Conservation (phyloP, 352 stramenopile species). For the Globisporangium nunn region DNA sequence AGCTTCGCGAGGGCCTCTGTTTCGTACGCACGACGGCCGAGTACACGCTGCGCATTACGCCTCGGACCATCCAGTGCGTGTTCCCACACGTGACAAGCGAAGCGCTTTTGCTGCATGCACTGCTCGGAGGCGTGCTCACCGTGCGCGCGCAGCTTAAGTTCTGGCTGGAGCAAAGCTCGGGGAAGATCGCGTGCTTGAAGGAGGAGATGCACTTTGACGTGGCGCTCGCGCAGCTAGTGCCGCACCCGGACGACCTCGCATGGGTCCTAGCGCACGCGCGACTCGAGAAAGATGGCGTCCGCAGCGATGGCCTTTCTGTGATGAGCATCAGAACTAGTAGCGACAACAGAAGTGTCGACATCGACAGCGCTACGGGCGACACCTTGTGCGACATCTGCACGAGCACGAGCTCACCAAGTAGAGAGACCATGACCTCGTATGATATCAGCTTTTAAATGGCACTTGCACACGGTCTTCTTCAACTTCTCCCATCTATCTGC, state of each 20-base stretch:
- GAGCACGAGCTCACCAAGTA: neutral
- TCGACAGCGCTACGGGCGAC: too few relatives aligned
- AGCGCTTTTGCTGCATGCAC: neutral
- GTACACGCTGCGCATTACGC: conserved; percentile 16
- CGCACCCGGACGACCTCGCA: conserved; percentile 7
- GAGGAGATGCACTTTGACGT: conserved; percentile 14
- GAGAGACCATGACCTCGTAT: neutral
- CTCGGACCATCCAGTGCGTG: conserved; percentile 5
- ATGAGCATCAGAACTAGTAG: neutral
- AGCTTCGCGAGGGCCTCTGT: conserved; percentile 3
- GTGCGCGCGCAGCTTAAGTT: conserved; percentile 10
- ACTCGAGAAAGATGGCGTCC: conserved; percentile 6
- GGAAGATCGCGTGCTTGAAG: conserved; percentile 4
- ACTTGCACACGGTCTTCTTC: neutral
- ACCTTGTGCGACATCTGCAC: neutral
- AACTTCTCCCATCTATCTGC: neutral
- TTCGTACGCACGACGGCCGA: conserved; percentile 9
- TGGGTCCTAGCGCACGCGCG: conserved; percentile 7
- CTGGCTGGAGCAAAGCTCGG: conserved; percentile 6
- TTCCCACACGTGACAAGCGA: conserved; percentile 13
- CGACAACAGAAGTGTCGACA: neutral
- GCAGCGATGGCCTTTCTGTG: neutral
- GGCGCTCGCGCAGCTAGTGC: conserved; percentile 7
- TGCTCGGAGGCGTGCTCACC: conserved; percentile 5
- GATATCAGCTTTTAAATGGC: neutral